A percentile compares a stretch with the other conserved stretches of the same genome.
Conservation (phyloP, 345 rosid genomes). For the Barbarea vulgaris region DNA sequence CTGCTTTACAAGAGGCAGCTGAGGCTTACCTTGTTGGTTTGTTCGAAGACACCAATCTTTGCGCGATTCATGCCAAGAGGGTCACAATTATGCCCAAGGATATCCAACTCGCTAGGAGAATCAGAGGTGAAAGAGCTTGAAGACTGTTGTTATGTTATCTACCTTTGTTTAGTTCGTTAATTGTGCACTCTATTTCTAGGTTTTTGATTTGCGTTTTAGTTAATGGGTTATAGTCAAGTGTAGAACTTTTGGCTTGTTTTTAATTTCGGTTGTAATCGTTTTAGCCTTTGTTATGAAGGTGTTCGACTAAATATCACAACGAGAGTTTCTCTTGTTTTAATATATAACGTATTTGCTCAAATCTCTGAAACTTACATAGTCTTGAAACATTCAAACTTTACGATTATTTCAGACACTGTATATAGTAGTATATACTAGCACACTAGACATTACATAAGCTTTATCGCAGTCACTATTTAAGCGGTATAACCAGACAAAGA, state of each 20-base stretch:
- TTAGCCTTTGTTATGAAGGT: not conserved
- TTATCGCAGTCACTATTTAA: not conserved
- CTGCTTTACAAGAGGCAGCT: conserved; percentile 57
- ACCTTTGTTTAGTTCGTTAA: not conserved
- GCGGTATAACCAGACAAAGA: not conserved
- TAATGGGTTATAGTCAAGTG: not conserved
- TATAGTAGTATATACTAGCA: not conserved
- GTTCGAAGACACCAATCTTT: conserved; percentile 55
- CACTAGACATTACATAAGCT: not conserved
- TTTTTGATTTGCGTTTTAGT: not conserved
- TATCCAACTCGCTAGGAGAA: conserved; percentile 58
- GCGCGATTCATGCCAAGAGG: conserved; percentile 61
- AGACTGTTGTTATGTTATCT: not conserved
- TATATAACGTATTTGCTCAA: not conserved
- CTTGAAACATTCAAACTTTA: not conserved
- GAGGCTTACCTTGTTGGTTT: conserved; percentile 60
- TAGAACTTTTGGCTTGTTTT: not conserved
- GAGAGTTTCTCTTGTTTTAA: conserved; percentile 14
- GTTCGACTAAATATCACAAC: conserved; percentile 21
- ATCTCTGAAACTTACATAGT: not conserved
- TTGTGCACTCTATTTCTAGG: not conserved
- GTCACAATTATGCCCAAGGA: conserved; percentile 64
- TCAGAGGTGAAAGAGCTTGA: conserved; percentile 60
- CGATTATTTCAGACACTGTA: not conserved
- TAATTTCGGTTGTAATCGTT: not conserved